Conservation (phyloP, 192 early-diverging fungal genomes). For the Backusella liffmaniae region DNA sequence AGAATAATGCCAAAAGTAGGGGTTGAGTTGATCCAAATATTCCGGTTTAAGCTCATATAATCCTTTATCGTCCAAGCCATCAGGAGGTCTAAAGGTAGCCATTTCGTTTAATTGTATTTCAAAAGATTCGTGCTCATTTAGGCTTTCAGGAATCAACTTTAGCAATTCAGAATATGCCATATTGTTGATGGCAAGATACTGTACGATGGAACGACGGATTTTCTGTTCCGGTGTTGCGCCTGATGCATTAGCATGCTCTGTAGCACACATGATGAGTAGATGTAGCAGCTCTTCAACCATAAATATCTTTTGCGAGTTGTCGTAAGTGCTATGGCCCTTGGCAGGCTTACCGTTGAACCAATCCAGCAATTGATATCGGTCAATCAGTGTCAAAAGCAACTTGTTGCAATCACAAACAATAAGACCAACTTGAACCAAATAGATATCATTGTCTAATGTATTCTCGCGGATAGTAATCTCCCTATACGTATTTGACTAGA, state of each 20-base stretch:
- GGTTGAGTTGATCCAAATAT: constrained; percentile 84
- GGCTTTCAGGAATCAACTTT: constrained; percentile 78
- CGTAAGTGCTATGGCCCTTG: constrained; percentile 51
- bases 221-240: constrained; percentile 62
- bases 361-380: constrained; percentile 78
- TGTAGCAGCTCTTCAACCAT: constrained; percentile 92
- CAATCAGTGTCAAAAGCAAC: constrained; percentile 78
- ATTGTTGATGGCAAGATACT: constrained; percentile 65
- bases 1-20: constrained; percentile 92
- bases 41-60: constrained; percentile 90
- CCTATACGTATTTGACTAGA: constrained; percentile 75
- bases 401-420: constrained; percentile 71
- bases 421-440: constrained; percentile 75
- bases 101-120: constrained; percentile 76
- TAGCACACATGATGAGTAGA: constrained; percentile 77
- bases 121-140: constrained; percentile 62
- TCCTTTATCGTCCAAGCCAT: constrained; percentile 79
- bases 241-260: constrained; percentile 72
- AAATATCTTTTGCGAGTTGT: constrained; percentile 66
- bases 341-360: constrained; percentile 77
- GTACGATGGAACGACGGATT: constrained; percentile 84
- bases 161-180: constrained; percentile 83
- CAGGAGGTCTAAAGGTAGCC: constrained; percentile 78
- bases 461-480: constrained; percentile 81
- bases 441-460: constrained; percentile 89